These are phyloP conservation scores for Scedosporium minutisporum DNA, from an alignment of 2,329 filamentous ascomycete species.

Conservation along the genomic window DNA sequence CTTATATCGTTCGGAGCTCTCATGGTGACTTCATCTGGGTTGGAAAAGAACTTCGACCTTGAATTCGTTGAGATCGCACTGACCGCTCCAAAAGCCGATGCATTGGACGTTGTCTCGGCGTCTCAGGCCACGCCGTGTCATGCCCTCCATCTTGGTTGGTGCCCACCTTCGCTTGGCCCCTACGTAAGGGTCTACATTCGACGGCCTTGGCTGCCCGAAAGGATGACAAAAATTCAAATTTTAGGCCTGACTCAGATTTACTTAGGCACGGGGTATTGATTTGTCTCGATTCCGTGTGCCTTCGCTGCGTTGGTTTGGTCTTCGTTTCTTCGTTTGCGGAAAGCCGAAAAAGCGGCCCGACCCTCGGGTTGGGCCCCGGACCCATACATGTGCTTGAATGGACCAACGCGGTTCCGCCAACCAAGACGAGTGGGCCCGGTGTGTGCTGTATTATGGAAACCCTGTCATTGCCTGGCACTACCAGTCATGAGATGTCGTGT, in stretches of 20 bases:
- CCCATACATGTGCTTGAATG: too few relatives aligned
- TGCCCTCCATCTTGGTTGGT: not conserved
- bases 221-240: not conserved
- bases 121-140: not conserved
- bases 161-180: not conserved
- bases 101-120: not conserved
- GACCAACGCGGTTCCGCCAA: too few relatives aligned
- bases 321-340: not conserved
- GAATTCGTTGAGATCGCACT: not conserved
- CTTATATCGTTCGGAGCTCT: not conserved
- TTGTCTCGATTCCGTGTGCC: not conserved
- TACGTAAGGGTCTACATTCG: not conserved
- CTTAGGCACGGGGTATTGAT: not conserved
- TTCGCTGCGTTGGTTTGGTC: not conserved
- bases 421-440: too few relatives aligned
- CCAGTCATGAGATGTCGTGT: too few relatives aligned
- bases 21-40: not conserved
- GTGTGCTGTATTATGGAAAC: too few relatives aligned
- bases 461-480: too few relatives aligned
- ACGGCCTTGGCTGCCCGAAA: not conserved
- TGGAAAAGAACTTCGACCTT: not conserved
- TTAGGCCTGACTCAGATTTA: not conserved
- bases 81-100: not conserved
- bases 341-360: not conserved
- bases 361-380: not conserved